phyloP scores from a whole-genome alignment of 176 grass and related monocot genomes.

The Phyllostachys edulis region DNA sequence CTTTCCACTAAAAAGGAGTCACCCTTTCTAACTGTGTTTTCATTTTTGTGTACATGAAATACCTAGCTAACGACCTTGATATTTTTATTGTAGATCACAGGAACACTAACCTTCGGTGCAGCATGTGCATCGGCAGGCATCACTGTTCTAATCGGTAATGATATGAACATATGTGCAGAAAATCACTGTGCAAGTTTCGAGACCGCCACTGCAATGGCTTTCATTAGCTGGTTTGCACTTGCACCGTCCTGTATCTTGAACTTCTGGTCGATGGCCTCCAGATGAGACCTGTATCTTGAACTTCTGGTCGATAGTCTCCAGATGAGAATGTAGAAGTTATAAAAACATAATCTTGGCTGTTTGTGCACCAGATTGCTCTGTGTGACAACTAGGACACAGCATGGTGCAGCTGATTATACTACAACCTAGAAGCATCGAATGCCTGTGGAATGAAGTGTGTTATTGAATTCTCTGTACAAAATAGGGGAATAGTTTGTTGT shows the following conservation, averaged over 20 bases:
- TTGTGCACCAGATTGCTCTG: neutral
- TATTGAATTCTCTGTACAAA: slow-evolving; percentile 44
- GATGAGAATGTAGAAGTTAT: slow-evolving; percentile 32
- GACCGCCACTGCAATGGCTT: slow-evolving; percentile 82
- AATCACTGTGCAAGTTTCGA: slow-evolving; percentile 89
- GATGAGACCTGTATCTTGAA: slow-evolving; percentile 76
- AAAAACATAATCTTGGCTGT: slow-evolving; percentile 19
- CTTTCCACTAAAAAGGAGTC: neutral
- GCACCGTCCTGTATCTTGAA: slow-evolving; percentile 81
- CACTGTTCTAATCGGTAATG: slow-evolving; percentile 86
- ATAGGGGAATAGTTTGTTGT: slow-evolving; percentile 38
- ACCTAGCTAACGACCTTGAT: neutral
- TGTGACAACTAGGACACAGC: neutral
- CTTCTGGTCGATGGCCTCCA: slow-evolving; percentile 86
- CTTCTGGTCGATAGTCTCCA: slow-evolving; percentile 85
- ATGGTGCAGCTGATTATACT: slow-evolving; percentile 26
- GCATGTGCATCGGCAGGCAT: slow-evolving; percentile 91
- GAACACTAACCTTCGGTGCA: slow-evolving; percentile 80
- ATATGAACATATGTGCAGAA: slow-evolving; percentile 63
- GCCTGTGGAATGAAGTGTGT: neutral
- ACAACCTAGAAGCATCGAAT: slow-evolving; percentile 16
- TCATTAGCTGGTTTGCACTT: slow-evolving; percentile 92
- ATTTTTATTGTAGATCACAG: slow-evolving; percentile 66
- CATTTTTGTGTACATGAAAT: neutral
- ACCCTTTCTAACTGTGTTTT: neutral